Percentiles rank a stretch among this genome's conserved stretches.
Conservation (phyloP, 2,329 filamentous ascomycete species). For the Cadophora sp. region DNA sequence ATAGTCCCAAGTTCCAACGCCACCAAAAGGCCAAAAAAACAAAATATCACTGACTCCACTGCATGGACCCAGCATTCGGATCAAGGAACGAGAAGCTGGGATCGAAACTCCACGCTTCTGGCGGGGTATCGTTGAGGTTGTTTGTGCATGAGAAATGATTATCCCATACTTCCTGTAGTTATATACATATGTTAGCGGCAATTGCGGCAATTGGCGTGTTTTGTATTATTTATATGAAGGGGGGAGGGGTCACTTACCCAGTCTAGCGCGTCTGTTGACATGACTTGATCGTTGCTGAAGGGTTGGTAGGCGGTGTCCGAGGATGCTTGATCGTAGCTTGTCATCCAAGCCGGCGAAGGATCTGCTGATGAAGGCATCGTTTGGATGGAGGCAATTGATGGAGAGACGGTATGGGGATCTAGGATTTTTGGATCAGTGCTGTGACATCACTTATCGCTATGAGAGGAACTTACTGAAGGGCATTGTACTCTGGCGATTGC, state of each 20-base stretch:
- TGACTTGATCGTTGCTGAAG: neutral
- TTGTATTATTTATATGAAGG: neutral
- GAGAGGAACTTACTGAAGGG: neutral
- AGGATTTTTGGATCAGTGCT: neutral
- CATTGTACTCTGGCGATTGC: neutral
- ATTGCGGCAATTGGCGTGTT: neutral
- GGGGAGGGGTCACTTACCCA: conserved; percentile 29
- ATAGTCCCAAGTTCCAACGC: no score
- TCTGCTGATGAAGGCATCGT: neutral
- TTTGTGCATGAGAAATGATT: conserved; percentile 27
- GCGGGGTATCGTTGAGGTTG: conserved; percentile 18
- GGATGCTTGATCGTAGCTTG: neutral
- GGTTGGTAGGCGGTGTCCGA: neutral
- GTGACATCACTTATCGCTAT: neutral
- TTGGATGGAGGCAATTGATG: neutral
- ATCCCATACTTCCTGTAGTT: conserved; percentile 34
- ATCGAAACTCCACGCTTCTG: conserved; percentile 30
- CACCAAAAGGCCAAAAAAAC: no score
- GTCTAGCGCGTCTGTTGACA: conserved; percentile 19
- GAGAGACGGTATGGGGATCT: neutral
- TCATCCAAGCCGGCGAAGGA: conserved; percentile 9
- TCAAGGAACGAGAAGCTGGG: conserved; percentile 8
- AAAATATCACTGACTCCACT: conserved; percentile 42
- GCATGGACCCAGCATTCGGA: neutral
- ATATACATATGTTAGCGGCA: neutral